Base-by-base conservation (phyloP, 164 flowering plant genomes). In the Sedum album region DNA sequence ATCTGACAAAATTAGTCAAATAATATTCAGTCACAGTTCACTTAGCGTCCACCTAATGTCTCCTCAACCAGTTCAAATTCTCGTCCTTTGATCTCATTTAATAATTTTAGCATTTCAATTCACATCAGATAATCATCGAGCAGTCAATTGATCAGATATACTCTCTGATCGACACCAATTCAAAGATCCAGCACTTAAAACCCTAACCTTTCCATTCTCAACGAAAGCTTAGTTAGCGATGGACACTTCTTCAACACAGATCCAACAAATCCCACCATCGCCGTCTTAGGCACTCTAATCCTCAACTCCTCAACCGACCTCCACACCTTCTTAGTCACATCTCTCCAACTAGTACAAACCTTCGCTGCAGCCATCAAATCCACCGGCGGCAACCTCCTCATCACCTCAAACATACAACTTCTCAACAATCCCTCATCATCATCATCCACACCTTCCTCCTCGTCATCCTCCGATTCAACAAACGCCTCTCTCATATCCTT, bases 271-370 rank as follows among this genome's bases (percentile, higher is more conserved):
- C 90, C 86, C 35, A 84, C 75, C 74, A 80, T 86, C 30, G 86
- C 79, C 69, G 60, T 79, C 0, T 74, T 60, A 9, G 97, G 97
- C 69, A 95, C 94, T 77, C 87, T 74, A 44, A 95, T 73, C 63
- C 84, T 75, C 17, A 95, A 79, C 85, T 90, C 96, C 83, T 88
- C 96, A 26, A 93, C 86, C 63, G 90, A 82, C 53, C 75, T 73
- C 97, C 99, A 95, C 30, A 95, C 60, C 78, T 75, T 80, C 76
- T 74, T 77, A 3, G 86, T 31, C 4, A 90, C 77, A 30, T 85
- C 93, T 70, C 97, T 82, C 99, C 99, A 95, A 39, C 90, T 92
- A 69, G 71, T 83, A 70, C 97, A 92, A 14, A 95, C 99, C 81
- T 78, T 76, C 30, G 94, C 88, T 51, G 91, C 96, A 74, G 86